Evolutionary conservation across 805 yeast species (phyloP).

Genomic region (Wickerhamiella alocasiicola): DNA sequence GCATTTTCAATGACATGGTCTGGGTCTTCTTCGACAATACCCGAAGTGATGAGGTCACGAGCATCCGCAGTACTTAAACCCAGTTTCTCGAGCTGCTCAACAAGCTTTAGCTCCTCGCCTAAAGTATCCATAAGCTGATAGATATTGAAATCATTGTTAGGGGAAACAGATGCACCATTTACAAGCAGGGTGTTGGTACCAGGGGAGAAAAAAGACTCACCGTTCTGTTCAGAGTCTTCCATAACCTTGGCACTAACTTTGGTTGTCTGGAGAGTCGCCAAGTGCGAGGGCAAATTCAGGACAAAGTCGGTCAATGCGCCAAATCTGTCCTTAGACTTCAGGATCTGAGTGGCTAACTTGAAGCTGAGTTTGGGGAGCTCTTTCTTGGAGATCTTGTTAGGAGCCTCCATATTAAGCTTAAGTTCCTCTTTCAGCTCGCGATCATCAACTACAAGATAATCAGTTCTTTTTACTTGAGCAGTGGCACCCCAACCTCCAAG

Average conservation of each 20-base stretch:
- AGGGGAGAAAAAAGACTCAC: slow-evolving; percentile 13
- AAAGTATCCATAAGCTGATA: slow-evolving; percentile 28
- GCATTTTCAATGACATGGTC: neutral
- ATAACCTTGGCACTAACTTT: slow-evolving; percentile 12
- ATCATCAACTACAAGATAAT: slow-evolving; percentile 54
- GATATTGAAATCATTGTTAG: slow-evolving; percentile 30
- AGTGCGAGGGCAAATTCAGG: slow-evolving; percentile 44
- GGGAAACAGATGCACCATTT: slow-evolving; percentile 50
- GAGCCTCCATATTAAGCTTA: slow-evolving; percentile 19
- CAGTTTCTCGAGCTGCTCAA: slow-evolving; percentile 23
- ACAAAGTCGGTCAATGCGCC: slow-evolving; percentile 32
- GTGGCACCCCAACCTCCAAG: slow-evolving; percentile 54
- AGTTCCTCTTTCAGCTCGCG: slow-evolving; percentile 22
- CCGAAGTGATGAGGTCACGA: slow-evolving; percentile 20
- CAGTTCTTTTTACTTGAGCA: slow-evolving; percentile 50
- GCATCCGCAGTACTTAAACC: slow-evolving; percentile 29
- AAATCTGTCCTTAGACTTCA: slow-evolving; percentile 26
- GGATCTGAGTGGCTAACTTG: slow-evolving; percentile 28
- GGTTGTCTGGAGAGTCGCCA: slow-evolving; percentile 22
- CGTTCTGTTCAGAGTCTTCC: slow-evolving; percentile 21
- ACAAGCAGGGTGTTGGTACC: slow-evolving; percentile 36
- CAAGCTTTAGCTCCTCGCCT: slow-evolving; percentile 28
- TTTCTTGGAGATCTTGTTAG: slow-evolving; percentile 17
- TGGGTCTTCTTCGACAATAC: slow-evolving; percentile 11
- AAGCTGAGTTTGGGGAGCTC: slow-evolving; percentile 24